Evolutionary conservation across 257 asterid genomes (phyloP).

Genomic region (Solanum etuberosum): DNA sequence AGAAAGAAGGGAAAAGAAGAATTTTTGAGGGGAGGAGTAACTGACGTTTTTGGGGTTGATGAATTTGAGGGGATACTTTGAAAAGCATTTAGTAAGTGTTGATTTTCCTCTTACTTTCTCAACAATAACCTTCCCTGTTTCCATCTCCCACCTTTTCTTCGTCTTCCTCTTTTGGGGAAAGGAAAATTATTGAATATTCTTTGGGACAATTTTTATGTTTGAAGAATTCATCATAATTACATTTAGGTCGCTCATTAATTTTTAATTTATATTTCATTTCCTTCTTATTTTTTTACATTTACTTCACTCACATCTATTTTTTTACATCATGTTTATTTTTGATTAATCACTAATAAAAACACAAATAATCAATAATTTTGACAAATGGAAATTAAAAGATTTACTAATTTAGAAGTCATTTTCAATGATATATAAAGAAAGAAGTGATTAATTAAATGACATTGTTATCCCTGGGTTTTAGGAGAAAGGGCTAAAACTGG

Average conservation of each 20-base stretch:
- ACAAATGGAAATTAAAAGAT: neutral
- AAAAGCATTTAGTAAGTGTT: constrained; percentile 50
- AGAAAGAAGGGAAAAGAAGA: neutral
- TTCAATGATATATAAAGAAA: neutral
- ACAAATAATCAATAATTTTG: neutral
- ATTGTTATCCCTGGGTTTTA: neutral
- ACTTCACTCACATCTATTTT: too few relatives aligned
- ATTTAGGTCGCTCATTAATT: too few relatives aligned
- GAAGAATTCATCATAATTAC: too few relatives aligned
- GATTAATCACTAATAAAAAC: neutral
- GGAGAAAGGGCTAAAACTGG: neutral
- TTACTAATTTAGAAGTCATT: neutral
- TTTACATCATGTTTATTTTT: too few relatives aligned
- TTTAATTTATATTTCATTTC: too few relatives aligned
- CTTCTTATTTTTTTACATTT: too few relatives aligned
- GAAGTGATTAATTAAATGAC: neutral
- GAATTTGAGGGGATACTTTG: constrained; percentile 85
- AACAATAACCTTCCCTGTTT: constrained; percentile 63
- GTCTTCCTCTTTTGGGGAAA: neutral
- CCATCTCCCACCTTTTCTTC: constrained; percentile 26
- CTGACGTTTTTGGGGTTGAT: constrained; percentile 77
- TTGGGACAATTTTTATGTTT: neutral
- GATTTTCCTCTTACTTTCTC: constrained; percentile 70
- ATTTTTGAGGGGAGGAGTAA: neutral
- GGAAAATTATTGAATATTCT: too few relatives aligned